Evolutionary conservation across 2,329 filamentous ascomycete species (phyloP), one percentile per base, ranked within the genome.

Genomic region (Endocalyx cinctus): DNA sequence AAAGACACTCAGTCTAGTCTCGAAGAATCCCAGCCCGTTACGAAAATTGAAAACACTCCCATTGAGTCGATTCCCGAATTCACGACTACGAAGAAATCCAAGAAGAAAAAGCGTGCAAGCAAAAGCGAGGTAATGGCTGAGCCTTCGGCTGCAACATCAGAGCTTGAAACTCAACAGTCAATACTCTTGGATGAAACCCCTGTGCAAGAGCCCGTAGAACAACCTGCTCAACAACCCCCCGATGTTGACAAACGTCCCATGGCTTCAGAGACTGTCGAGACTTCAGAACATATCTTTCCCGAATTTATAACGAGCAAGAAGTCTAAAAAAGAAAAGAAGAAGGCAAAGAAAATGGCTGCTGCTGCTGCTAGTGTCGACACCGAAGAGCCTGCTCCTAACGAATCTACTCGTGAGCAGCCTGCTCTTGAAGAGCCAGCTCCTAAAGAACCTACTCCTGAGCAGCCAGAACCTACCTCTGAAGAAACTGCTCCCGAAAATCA

Each of bases 251-350:
- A 51, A 23, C 20, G 8, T 23, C 8, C 20, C n/a, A n/a, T 23
- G 20, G 8, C 20, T 23, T 23, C 27, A 37, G 36, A 37, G 38
- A 30, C 23, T 14, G 39, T 25, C 29, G 41, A 36, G 35, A 46
- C 33, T 40, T 45, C 32, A n/a, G 38, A 34, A 8, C 8, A 23
- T 23, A 8, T 23, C 27, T 33, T 34, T 38, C 37, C 41, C 35
- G 39, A 47, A 34, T 31, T 37, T 29, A 34, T 31, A 26, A 38
- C 39, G 14, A 40, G 36, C 8, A 51, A 50, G 38, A 54, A 55
- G 41, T 47, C 50, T 17, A 56, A 56, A 34, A 60, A 58, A 39
- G 60, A 57, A 35, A 55, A 57, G 38, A 58, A 51, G 32, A 59
- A 59, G 28, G 27, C 34, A 13, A 44, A 47, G 28, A 42, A 47